Evolutionary conservation across 2,329 filamentous ascomycete genomes (phyloP).

Genomic region (Dendryphion nanum): DNA sequence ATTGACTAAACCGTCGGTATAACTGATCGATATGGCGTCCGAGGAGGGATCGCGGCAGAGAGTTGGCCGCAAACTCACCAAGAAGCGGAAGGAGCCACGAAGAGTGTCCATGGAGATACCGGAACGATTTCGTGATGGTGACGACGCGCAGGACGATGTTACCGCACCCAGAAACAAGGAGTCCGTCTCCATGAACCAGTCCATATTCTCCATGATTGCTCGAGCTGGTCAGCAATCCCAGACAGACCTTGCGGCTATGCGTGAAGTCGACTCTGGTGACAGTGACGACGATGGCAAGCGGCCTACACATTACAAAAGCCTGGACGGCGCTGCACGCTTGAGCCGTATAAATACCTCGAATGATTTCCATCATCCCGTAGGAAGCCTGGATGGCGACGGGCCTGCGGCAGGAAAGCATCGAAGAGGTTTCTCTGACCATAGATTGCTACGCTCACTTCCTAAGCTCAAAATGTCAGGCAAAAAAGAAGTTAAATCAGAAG

Average conservation of each 20-base stretch:
- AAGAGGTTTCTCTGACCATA: conserved; percentile 63
- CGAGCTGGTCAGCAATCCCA: conserved; percentile 79
- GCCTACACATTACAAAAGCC: conserved; percentile 19
- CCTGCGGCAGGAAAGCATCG: conserved; percentile 46
- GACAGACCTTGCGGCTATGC: conserved; percentile 79
- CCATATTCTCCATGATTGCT: conserved; percentile 88
- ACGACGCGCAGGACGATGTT: conserved; percentile 61
- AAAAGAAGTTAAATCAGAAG: conserved; percentile 27
- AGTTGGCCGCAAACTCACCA: conserved; percentile 31
- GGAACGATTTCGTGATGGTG: conserved; percentile 57
- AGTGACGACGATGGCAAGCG: conserved; percentile 56
- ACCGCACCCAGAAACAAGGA: conserved; percentile 53
- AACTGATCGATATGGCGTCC: conserved; percentile 31
- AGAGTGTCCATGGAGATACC: conserved; percentile 53
- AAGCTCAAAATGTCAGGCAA: conserved; percentile 47
- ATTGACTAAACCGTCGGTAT: not conserved
- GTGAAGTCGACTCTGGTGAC: conserved; percentile 70
- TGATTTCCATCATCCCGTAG: conserved; percentile 20
- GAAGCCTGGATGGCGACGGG: conserved; percentile 16
- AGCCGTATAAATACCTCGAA: conserved; percentile 36
- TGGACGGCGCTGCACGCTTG: conserved; percentile 35
- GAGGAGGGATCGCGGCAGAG: conserved; percentile 29
- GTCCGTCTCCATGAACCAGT: conserved; percentile 80
- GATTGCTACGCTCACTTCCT: conserved; percentile 64
- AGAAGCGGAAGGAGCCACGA: conserved; percentile 30